Base-by-base conservation (phyloP, 768 basidiomycete species). In the Termitomyces sp. region DNA sequence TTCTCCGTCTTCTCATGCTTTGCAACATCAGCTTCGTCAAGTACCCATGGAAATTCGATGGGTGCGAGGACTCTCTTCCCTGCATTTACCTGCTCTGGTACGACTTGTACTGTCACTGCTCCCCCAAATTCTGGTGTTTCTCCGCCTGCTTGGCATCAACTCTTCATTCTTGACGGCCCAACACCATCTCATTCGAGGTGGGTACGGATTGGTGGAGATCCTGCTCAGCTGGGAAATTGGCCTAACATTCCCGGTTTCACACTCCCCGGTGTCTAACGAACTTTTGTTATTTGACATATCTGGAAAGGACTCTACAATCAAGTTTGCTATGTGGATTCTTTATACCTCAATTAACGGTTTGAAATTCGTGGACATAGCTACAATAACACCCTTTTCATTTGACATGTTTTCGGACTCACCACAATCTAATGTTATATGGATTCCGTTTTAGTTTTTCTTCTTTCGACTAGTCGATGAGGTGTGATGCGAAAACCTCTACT, bases 201-300 rank as follows among this genome's bases (percentile, higher is more conserved):
- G 83, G 80, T 93, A 12, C 81, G 88, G 26, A 87, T 92, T 49
- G 90, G 90, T 19, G 87, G 87, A 0, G 90, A 92, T 64, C 89
- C 88, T 0, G 77, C 74, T 0, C 22, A 72, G 51, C 66, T 92
- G 11, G 89, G 89, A 0, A 82, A 86, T 59, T 92, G 89, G 89
- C 89, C 89, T 0, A 52, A 81, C 53, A 70, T 80, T 61, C 78
- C 85, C 28, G 88, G 84, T 51, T 91, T 91, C 64, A 82, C 78
- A 2, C 66, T 67, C 1, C 88, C 88, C 1, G 88, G 88, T 17
- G 66, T 89, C 38, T 80, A 60, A 71, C 30, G 24, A 26, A 30
- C 21, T 43, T 12, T 67, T 64, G 59, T 52, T 45, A 49, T 44
- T 56, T 42, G 57, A 26, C 34, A n/a, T 26, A 19, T 28, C 8